Base-by-base conservation (phyloP, 2,329 filamentous ascomycete genomes). In the Epichloe elymi region DNA sequence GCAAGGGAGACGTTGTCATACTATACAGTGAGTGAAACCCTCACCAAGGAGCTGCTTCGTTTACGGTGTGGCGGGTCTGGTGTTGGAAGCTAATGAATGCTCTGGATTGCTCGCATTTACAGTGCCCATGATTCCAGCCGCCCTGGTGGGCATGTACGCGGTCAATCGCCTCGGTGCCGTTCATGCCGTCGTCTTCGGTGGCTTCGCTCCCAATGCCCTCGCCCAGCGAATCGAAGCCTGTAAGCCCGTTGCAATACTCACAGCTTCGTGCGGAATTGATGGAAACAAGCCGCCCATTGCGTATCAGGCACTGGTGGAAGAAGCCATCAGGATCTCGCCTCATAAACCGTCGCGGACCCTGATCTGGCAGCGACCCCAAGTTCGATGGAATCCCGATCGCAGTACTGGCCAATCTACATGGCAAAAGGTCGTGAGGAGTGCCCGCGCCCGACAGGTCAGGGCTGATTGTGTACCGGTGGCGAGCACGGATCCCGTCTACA, bases 41-140 rank as follows among this genome's bases (percentile, higher is more conserved):
- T 44, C 42, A 44, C 30, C n/a, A 37, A 4, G 2, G 15, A 26
- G 12, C 23, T 23, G 17, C 10, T 4, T 14, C 10, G 23, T 4
- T 35, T 26, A 12, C 19, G 10, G 7, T 23, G 40, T 20, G 17
- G n/a, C 40, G 19, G 6, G 8, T 67, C 33, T 36, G 30, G 10
- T 10, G 10, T 30, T 30, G 10, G 23, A 36, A 43, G 49, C 19
- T 20, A 15, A 33, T 7, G 7, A 12, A 30, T 3, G 4, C 7
- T 14, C 40, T 12, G n/a, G 20, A 15, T 37, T 26, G 8, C 12
- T 17, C 7, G 10, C 10, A 19, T 19, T 17, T 23, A 23, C 56
- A 88, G 85, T 96, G 90, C 90, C 90, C 50, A 96, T 96, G 90
- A 88, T 96, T 42, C 90, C 91, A 0, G 83, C 88, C 0, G 86